A percentile compares a stretch with the other conserved stretches of the same genome.
Evolutionary conservation across 2,329 filamentous ascomycete species (phyloP).

Genomic region (Scolecobasidium constrictum): DNA sequence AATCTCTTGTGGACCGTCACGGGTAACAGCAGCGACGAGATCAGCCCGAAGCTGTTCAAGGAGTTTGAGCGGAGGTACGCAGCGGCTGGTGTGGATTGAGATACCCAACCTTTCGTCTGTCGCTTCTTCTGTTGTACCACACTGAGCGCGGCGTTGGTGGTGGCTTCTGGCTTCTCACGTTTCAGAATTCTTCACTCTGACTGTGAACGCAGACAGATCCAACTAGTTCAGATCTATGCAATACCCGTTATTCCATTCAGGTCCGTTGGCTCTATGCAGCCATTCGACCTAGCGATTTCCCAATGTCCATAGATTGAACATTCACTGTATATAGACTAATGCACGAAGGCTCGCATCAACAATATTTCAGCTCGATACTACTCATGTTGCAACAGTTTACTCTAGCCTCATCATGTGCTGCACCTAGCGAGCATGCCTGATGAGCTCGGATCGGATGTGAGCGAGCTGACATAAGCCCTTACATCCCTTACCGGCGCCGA

Average conservation of each 20-base stretch:
- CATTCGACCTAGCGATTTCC: background rate
- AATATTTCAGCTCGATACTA: background rate
- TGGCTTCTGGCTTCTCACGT: background rate
- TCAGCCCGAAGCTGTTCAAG: constrained; percentile 74
- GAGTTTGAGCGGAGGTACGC: constrained; percentile 74
- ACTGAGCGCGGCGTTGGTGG: constrained; percentile 7
- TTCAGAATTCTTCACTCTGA: background rate
- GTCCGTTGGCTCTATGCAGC: background rate
- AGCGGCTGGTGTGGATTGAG: background rate
- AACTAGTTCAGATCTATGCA: background rate
- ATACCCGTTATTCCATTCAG: background rate
- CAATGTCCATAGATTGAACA: background rate
- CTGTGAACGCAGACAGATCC: background rate
- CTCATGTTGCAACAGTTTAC: too few species aligned
- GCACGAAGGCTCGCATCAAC: background rate
- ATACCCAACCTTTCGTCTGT: background rate
- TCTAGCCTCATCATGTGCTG: too few species aligned
- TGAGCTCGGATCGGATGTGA: too few species aligned
- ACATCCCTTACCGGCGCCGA: too few species aligned
- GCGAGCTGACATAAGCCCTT: too few species aligned
- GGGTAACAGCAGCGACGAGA: constrained; percentile 88
- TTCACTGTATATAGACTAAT: constrained; percentile 1
- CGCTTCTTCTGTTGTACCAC: background rate
- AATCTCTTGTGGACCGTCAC: constrained; percentile 79
- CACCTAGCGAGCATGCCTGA: too few species aligned